phyloP scores from a whole-genome alignment of 1,284 basidiomycete species.

The Cutaneotrichosporon sp. region DNA sequence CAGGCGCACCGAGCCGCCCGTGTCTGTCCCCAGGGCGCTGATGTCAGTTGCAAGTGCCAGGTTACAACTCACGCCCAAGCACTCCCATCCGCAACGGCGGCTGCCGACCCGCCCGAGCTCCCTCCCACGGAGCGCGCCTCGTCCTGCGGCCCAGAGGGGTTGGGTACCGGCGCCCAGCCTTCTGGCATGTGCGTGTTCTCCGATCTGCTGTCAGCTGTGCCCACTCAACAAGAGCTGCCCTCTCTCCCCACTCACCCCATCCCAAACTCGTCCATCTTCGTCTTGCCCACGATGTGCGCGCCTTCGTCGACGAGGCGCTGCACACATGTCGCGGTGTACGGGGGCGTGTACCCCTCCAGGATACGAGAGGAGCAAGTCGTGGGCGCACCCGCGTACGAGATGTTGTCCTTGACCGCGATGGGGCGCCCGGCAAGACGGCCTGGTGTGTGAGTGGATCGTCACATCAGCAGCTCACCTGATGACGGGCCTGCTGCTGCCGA shows the following conservation, averaged over 20 bases:
- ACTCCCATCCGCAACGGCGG: slow-evolving; percentile 61
- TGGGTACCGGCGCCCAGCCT: slow-evolving; percentile 62
- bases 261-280: slow-evolving; percentile 97
- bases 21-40: slow-evolving; percentile 90
- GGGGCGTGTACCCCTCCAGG: slow-evolving; percentile 70
- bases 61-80: slow-evolving; percentile 81
- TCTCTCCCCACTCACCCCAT: slow-evolving; percentile 77
- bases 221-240: neutral
- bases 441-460: slow-evolving; percentile 13
- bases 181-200: slow-evolving; percentile 36
- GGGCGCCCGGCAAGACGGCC: slow-evolving; percentile 36
- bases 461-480: slow-evolving; percentile 16
- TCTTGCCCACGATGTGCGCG: slow-evolving; percentile 77
- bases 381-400: slow-evolving; percentile 66
- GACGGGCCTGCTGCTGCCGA: slow-evolving; percentile 19
- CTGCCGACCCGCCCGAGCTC: slow-evolving; percentile 57
- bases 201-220: slow-evolving; percentile 37
- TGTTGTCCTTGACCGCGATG: slow-evolving; percentile 83
- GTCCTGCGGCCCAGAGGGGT: slow-evolving; percentile 61
- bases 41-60: slow-evolving; percentile 9
- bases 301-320: slow-evolving; percentile 64
- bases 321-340: slow-evolving; percentile 87
- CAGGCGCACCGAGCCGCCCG: slow-evolving; percentile 88
- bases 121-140: slow-evolving; percentile 67
- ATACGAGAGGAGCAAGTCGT: slow-evolving; percentile 80